phyloP scores from a whole-genome alignment of 2,329 filamentous ascomycete genomes.

The Helotiales sp. region DNA sequence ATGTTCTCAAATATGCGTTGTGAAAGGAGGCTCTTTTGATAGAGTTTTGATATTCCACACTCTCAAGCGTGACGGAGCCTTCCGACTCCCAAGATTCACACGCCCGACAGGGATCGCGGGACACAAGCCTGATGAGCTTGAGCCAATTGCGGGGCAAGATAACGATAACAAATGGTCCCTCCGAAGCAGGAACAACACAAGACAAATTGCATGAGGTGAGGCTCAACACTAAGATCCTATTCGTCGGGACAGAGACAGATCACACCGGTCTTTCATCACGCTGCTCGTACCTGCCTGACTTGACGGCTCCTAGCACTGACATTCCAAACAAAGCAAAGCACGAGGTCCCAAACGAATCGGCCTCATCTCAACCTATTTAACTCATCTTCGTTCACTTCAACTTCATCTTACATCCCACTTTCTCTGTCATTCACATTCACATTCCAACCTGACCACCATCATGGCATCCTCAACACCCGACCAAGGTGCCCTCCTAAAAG shows the following conservation, averaged over 20 bases:
- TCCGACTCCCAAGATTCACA: not conserved
- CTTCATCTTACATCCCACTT: not conserved
- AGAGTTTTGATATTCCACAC: not conserved
- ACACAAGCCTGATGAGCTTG: not conserved
- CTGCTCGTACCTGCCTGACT: not conserved
- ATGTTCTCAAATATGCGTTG: not conserved
- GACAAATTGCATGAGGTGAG: not conserved
- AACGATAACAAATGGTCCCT: not conserved
- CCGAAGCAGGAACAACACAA: not conserved
- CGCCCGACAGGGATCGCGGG: not conserved
- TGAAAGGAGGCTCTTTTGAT: not conserved
- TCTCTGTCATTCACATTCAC: not conserved
- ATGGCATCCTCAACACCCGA: constrained; percentile 29
- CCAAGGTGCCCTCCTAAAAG: constrained; percentile 43
- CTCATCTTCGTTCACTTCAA: not conserved
- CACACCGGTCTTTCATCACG: not conserved
- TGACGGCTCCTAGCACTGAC: not conserved
- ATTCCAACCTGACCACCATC: not conserved
- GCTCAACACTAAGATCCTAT: not conserved
- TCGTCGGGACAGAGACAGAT: not conserved
- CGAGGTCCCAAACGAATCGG: not conserved
- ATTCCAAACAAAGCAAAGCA: not conserved
- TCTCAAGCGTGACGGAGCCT: not conserved
- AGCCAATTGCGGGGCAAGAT: not conserved
- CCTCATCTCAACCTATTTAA: not conserved